These are phyloP conservation scores for Calonectria naviculata DNA, from an alignment of 2,329 filamentous ascomycete genomes.

Conservation along the genomic window DNA sequence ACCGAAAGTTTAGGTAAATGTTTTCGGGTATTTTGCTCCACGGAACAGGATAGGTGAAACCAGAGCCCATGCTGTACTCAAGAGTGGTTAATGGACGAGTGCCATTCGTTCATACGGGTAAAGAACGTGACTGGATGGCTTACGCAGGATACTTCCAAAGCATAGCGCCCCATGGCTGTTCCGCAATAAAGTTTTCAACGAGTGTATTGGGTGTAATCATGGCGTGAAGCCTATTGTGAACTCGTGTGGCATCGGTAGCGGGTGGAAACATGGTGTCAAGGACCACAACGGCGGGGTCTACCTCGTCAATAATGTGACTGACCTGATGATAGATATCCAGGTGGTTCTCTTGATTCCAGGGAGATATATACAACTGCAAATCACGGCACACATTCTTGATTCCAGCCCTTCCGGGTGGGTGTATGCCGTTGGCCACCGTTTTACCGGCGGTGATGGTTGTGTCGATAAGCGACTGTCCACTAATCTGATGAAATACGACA, in stretches of 20 bases:
- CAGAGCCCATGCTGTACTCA: slow-evolving; percentile 49
- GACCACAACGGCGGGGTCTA: slow-evolving; percentile 47
- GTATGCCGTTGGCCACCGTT: slow-evolving; percentile 27
- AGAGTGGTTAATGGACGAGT: too few species aligned
- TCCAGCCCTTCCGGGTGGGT: slow-evolving; percentile 34
- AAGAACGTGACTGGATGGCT: too few species aligned
- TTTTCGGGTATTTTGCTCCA: slow-evolving; percentile 54
- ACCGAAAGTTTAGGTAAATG: slow-evolving; percentile 39
- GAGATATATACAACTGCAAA: slow-evolving; percentile 38
- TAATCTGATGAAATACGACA: not conserved
- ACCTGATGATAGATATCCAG: slow-evolving; percentile 39
- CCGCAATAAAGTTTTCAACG: slow-evolving; percentile 28
- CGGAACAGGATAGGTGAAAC: slow-evolving; percentile 57
- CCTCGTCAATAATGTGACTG: slow-evolving; percentile 38
- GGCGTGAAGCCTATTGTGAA: slow-evolving; percentile 44
- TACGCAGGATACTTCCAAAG: slow-evolving; percentile 39
- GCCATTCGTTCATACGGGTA: too few species aligned
- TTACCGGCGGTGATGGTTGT: slow-evolving; percentile 15
- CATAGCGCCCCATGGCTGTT: slow-evolving; percentile 27
- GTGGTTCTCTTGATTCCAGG: slow-evolving; percentile 46
- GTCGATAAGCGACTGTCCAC: slow-evolving; percentile 30
- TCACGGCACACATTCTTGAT: slow-evolving; percentile 26
- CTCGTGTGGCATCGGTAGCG: slow-evolving; percentile 36
- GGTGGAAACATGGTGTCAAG: slow-evolving; percentile 47
- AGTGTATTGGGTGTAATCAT: slow-evolving; percentile 58